A percentile compares a stretch with the other conserved stretches of the same genome.
These are phyloP conservation scores for Chenopodium formosanum DNA, from an alignment of 148 eudicot genomes.

Conservation along the genomic window DNA sequence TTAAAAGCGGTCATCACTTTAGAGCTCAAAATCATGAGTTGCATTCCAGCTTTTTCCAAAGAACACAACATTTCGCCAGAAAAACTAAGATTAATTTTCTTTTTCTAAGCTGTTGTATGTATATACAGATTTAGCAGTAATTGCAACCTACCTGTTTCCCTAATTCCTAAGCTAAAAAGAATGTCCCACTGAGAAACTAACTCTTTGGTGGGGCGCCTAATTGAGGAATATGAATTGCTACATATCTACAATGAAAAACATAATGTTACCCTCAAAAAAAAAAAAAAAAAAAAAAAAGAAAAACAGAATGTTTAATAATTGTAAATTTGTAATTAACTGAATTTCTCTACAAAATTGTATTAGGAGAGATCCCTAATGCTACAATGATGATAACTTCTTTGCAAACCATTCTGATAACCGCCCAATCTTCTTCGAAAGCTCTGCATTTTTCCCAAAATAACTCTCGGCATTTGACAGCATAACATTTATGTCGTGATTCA, in stretches of 20 bases:
- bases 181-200: constrained; percentile 19
- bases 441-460: constrained; percentile 61
- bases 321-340: background rate
- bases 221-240: constrained; percentile 13
- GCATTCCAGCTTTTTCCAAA: background rate
- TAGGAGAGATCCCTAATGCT: constrained; percentile 32
- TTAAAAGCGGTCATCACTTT: no score
- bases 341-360: constrained; percentile 61
- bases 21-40: background rate
- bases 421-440: constrained; percentile 45
- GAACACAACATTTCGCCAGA: background rate
- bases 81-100: background rate
- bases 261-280: background rate
- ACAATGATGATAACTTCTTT: constrained; percentile 49
- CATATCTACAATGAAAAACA: constrained; percentile 34
- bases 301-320: no score
- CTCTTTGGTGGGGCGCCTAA: constrained; percentile 1
- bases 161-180: constrained; percentile 21
- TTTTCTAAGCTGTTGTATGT: constrained; percentile 6
- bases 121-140: constrained; percentile 26
- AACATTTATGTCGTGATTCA: constrained; percentile 70
- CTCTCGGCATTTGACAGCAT: constrained; percentile 70
- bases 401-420: constrained; percentile 80
- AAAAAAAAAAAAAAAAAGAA: no score
- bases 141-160: constrained; percentile 15